phyloP scores from a whole-genome alignment of 208 protist genomes.

The Trypanosoma conorhini region DNA sequence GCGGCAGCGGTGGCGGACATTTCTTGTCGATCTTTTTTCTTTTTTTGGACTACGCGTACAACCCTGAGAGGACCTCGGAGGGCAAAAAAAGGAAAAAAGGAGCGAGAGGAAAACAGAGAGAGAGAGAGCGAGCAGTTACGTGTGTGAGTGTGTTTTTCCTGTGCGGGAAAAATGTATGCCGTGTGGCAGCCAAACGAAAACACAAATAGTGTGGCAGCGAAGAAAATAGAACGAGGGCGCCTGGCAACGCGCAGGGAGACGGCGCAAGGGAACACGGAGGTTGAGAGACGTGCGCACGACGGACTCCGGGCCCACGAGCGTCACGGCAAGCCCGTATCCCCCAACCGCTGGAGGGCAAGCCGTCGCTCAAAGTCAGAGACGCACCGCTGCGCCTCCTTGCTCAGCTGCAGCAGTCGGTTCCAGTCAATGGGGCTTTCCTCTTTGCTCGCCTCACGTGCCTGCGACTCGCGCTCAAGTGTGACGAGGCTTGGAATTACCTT shows the following conservation, averaged over 20 bases:
- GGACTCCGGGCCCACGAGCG: neutral
- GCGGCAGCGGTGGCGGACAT: slow-evolving; percentile 46
- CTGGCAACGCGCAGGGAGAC: neutral
- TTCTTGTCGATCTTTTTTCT: slow-evolving; percentile 12
- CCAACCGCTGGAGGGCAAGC: slow-evolving; percentile 25
- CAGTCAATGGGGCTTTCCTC: slow-evolving; percentile 1
- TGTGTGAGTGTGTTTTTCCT: too few species aligned
- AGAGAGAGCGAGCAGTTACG: neutral
- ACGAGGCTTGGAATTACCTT: slow-evolving; percentile 35
- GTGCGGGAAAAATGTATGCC: too few species aligned
- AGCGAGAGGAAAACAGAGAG: too few species aligned
- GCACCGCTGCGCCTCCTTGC: slow-evolving; percentile 26
- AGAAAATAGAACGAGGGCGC: neutral
- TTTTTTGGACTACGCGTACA: neutral
- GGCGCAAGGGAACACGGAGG: slow-evolving; percentile 5
- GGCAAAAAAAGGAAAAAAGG: slow-evolving; percentile 19
- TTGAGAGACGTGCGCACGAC: neutral
- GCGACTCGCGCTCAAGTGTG: slow-evolving; percentile 30
- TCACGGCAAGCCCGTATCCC: slow-evolving; percentile 13
- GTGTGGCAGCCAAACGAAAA: neutral
- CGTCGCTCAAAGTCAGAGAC: slow-evolving; percentile 28
- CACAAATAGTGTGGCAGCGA: neutral
- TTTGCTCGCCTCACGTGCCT: neutral
- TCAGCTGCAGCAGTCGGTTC: slow-evolving; percentile 20
- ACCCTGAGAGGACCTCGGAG: too few species aligned